Conservation (phyloP, 2,329 filamentous ascomycete genomes). For the Cladosporium sp. region DNA sequence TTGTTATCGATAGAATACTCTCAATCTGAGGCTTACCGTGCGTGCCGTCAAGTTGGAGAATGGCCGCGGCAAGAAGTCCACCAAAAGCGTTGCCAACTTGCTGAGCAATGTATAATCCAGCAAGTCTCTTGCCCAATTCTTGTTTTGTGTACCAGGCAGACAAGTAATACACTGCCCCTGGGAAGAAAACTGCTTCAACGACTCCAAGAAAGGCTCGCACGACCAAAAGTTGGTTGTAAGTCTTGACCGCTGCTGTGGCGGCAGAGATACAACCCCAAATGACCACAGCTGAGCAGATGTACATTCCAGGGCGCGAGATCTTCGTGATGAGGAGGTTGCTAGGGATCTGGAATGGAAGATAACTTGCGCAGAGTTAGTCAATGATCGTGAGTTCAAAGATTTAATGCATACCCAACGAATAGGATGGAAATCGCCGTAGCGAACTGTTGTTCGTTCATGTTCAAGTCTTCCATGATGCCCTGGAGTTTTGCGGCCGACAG, state of each 20-base stretch:
- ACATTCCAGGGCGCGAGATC: constrained; percentile 37
- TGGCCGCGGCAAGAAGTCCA: constrained; percentile 59
- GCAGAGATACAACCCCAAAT: constrained; percentile 40
- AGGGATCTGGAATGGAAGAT: constrained; percentile 40
- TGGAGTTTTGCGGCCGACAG: constrained; percentile 26
- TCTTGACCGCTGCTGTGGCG: constrained; percentile 39
- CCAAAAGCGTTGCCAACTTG: constrained; percentile 57
- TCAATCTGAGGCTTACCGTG: constrained; percentile 48
- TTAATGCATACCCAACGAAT: constrained; percentile 39
- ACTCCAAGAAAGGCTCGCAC: constrained; percentile 45
- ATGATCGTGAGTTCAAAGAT: neutral
- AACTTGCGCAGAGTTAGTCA: constrained; percentile 12
- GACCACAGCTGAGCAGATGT: constrained; percentile 38
- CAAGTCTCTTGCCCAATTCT: constrained; percentile 42
- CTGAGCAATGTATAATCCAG: constrained; percentile 37
- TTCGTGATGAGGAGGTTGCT: constrained; percentile 43
- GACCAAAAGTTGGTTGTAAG: constrained; percentile 41
- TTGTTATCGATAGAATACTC: neutral
- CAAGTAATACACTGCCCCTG: constrained; percentile 25
- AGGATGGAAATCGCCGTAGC: constrained; percentile 48
- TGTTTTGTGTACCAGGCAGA: constrained; percentile 58
- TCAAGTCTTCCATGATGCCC: constrained; percentile 47
- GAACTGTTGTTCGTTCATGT: constrained; percentile 48
- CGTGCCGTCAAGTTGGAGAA: constrained; percentile 59
- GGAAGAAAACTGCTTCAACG: constrained; percentile 48